Evolutionary conservation across 2,329 filamentous ascomycete genomes (phyloP), one percentile per base, ranked within the genome.

Genomic region (Rhynchosporium agropyri): DNA sequence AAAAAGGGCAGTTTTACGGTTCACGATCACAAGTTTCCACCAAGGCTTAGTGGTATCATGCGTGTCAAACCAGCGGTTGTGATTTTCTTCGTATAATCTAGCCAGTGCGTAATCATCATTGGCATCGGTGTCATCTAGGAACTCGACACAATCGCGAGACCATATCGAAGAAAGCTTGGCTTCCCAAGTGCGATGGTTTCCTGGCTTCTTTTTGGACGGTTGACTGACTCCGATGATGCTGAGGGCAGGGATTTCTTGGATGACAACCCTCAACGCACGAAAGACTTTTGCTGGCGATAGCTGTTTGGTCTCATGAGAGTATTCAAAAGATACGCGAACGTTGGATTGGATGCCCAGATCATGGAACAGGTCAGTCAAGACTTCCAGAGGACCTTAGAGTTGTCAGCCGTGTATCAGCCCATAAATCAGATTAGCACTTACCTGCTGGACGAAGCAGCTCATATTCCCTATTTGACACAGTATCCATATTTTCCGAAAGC

Each of bases 41-140:
- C 48, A 58, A n/a, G 65, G 63, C 28, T 64, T 65, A 15, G 58
- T 62, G 4, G 26, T 62, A 49, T 64, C 61, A 9, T 61, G 15
- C 5, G 61, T 63, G 38, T 68, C 60, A 36, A 68, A 66, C 67
- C 67, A 69, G 10, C 51, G 15, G 38, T 68, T 68, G 45, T 69
- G 64, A n/a, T 31, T 33, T 9, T 50, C 57, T 38, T 65, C 63
- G 6, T 63, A 58, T 2, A 63, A 6, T 3, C 36, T 13, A 5
- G 46, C 15, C 13, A 64, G 56, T 13, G 49, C 43, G 6, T 33
- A 26, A 29, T 63, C 60, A 12, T 46, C 46, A 20, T 57, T 29
- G 20, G 26, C 29, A 31, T 43, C 55, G 29, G 12, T 15, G 7
- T 63, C 58, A 28, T 58, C 28, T 29, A 64, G 36, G 26, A 68